Evolutionary conservation across 495 filamentous ascomycete genomes (phyloP).

Genomic region (Aspergillus mulundensis): DNA sequence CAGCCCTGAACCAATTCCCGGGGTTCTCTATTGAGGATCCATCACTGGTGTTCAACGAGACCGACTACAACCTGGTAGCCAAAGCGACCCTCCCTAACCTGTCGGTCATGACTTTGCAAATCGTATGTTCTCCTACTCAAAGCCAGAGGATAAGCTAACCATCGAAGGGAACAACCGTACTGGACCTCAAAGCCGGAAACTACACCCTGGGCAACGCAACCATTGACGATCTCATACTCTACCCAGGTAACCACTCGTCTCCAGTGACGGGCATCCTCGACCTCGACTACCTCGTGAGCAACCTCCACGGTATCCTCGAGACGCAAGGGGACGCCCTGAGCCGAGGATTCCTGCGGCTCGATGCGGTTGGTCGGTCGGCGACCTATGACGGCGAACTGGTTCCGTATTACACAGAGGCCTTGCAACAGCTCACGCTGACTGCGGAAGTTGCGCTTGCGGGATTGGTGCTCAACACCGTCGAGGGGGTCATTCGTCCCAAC

Average conservation of each 20-base stretch:
- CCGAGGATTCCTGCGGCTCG: slow-evolving; percentile 30
- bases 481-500: slow-evolving; percentile 15
- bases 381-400: slow-evolving; percentile 32
- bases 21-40: slow-evolving; percentile 28
- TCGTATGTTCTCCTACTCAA: slow-evolving; percentile 16
- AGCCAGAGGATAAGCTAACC: background rate
- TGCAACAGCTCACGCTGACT: slow-evolving; percentile 31
- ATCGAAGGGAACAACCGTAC: slow-evolving; percentile 25
- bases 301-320: slow-evolving; percentile 27
- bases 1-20: slow-evolving; percentile 29
- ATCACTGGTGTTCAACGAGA: slow-evolving; percentile 17
- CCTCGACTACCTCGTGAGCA: slow-evolving; percentile 25
- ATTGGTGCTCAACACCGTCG: slow-evolving; percentile 33
- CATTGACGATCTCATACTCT: slow-evolving; percentile 53
- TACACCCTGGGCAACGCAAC: slow-evolving; percentile 50
- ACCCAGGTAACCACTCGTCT: slow-evolving; percentile 55
- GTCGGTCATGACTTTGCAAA: slow-evolving; percentile 35
- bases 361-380: slow-evolving; percentile 29
- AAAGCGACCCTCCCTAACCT: slow-evolving; percentile 36
- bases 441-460: slow-evolving; percentile 29
- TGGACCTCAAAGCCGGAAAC: slow-evolving; percentile 32
- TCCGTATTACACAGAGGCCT: slow-evolving; percentile 40
- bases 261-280: slow-evolving; percentile 43
- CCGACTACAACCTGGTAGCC: slow-evolving; percentile 35
- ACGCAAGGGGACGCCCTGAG: slow-evolving; percentile 27